These are phyloP conservation scores for Globisporangium cylindrosporum DNA, from an alignment of 352 stramenopile species.

Conservation along the genomic window DNA sequence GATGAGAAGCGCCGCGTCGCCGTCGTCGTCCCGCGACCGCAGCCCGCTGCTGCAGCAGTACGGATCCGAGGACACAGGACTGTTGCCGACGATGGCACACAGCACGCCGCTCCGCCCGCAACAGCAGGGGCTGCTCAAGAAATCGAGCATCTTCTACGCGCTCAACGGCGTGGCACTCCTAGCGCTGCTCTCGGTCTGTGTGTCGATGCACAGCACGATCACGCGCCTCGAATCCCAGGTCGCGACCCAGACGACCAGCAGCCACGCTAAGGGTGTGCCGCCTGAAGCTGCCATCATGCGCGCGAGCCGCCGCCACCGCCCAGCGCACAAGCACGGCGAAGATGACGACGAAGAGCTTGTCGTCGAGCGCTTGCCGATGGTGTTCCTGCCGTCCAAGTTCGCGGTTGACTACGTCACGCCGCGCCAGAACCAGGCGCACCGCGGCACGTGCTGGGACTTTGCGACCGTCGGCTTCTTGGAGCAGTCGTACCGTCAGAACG, in stretches of 20 bases:
- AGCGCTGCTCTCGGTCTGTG: constrained; percentile 49
- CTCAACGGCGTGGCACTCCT: constrained; percentile 60
- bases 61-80: constrained; percentile 32
- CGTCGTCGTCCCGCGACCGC: constrained; percentile 30
- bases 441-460: constrained; percentile 84
- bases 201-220: constrained; percentile 78
- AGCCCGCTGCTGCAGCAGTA: constrained; percentile 62
- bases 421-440: constrained; percentile 68
- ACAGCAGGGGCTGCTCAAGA: constrained; percentile 18
- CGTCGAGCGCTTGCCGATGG: constrained; percentile 50
- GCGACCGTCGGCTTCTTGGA: constrained; percentile 76
- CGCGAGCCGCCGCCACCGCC: constrained; percentile 7
- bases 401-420: constrained; percentile 76
- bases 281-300: neutral
- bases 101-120: constrained; percentile 6
- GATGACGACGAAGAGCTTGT: neutral
- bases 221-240: constrained; percentile 41
- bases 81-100: constrained; percentile 18
- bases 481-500: constrained; percentile 73
- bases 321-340: constrained; percentile 9
- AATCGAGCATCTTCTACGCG: constrained; percentile 40
- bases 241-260: constrained; percentile 4
- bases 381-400: constrained; percentile 76
- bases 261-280: neutral
- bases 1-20: neutral